Evolutionary conservation across 495 filamentous ascomycete species (phyloP), one percentile per base, ranked within the genome.

Genomic region (Penicillium macrosclerotiorum): DNA sequence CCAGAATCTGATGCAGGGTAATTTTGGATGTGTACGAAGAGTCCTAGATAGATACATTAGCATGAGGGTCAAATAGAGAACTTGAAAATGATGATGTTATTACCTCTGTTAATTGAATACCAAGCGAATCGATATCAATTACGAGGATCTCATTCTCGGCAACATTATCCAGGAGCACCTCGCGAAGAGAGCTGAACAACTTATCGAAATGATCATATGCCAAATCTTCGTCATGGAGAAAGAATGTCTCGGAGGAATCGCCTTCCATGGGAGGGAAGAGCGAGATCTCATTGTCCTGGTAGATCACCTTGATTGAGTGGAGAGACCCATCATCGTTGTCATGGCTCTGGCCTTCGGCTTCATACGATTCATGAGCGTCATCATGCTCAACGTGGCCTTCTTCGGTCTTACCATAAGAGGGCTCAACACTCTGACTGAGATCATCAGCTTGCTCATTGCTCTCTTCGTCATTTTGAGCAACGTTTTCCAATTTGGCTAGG

Each of bases 51-150:
- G 47, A n/a, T n/a, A n/a, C n/a, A 37, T 72, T 55, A 66, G 73
- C 59, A 63, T 66, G 44, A 2, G 62, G 41, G 42, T 12, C 14
- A n/a, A 23, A 13, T 1, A 41, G 26, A 26, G 20, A 11, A 8
- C 18, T 13, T 16, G 30, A 45, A 24, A 12, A 8, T 4, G 6
- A 19, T 26, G 16, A 11, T n/a, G 19, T 7, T 51, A 76, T 76
- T 74, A 86, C 86, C 76, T 93, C 87, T 49, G 76, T 79, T 61
- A 89, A 70, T 51, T 86, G 77, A 25, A 95, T 71, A 51, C 78
- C 83, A 44, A 93, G 69, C 18, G 79, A 69, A 13, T 83, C 79
- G 42, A 94, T 72, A 36, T 80, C 74, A 45, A 93, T 68, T 18
- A 82, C 72, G 34, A 95, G 64, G 47, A 90, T 83, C 46, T 91